Evolutionary conservation across 1,284 basidiomycete species (phyloP).

Genomic region (Cutaneotrichosporon cutaneum): DNA sequence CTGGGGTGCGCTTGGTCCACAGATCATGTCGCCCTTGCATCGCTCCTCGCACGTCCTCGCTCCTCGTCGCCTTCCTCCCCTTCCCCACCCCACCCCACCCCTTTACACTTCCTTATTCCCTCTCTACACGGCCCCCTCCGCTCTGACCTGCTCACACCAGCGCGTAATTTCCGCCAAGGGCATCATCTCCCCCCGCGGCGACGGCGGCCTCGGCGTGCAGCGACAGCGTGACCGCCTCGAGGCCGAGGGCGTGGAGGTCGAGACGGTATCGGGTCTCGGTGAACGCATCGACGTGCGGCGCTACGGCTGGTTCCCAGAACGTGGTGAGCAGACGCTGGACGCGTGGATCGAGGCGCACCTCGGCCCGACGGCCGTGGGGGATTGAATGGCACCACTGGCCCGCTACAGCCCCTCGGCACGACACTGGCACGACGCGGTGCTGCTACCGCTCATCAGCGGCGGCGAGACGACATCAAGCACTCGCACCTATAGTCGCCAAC

Average conservation of each 20-base stretch:
- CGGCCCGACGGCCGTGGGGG: conserved; percentile 1
- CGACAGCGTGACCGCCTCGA: conserved; percentile 65
- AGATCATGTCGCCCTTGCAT: too few relatives aligned
- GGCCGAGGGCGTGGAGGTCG: conserved; percentile 69
- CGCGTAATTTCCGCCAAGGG: conserved; percentile 50
- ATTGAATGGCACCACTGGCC: too few relatives aligned
- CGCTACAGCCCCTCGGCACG: neutral
- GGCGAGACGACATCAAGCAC: neutral
- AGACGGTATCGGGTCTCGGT: conserved; percentile 48
- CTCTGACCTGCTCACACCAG: conserved; percentile 23
- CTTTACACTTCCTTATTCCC: neutral
- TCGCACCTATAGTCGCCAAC: too few relatives aligned
- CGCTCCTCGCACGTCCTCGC: too few relatives aligned
- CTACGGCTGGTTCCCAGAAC: conserved; percentile 65
- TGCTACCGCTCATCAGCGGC: neutral
- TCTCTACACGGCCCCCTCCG: neutral
- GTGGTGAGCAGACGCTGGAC: conserved; percentile 20
- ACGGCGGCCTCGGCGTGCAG: conserved; percentile 66
- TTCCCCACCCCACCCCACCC: too few relatives aligned
- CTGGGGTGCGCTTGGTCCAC: too few relatives aligned
- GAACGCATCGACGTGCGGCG: conserved; percentile 57
- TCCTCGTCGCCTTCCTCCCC: too few relatives aligned
- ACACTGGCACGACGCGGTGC: neutral
- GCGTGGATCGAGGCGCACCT: conserved; percentile 16
- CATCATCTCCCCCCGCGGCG: conserved; percentile 73